Conservation (phyloP, 345 rosid species). For the Cardiospermum halicacabum region DNA sequence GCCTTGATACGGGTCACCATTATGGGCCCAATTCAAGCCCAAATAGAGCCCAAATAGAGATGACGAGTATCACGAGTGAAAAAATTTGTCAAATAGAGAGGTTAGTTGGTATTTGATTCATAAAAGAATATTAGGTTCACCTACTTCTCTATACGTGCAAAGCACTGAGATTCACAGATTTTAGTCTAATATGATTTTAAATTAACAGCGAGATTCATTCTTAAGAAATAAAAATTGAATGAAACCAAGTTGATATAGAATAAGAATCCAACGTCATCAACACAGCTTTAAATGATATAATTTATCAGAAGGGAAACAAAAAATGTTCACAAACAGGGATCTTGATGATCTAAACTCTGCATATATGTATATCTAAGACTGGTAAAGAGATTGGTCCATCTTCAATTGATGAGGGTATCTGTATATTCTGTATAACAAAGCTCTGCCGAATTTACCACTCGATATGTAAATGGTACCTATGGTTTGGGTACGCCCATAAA, state of each 20-base stretch:
- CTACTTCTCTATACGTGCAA: neutral
- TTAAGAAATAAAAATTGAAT: neutral
- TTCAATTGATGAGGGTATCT: neutral
- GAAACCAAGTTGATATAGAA: too few relatives aligned
- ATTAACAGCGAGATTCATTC: neutral
- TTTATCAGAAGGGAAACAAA: too few relatives aligned
- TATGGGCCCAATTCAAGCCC: too few relatives aligned
- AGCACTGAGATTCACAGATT: neutral
- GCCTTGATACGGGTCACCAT: too few relatives aligned
- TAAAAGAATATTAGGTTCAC: neutral
- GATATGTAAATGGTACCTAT: neutral
- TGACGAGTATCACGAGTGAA: too few relatives aligned
- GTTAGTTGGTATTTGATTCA: neutral
- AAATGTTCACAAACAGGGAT: neutral
- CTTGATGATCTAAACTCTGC: neutral
- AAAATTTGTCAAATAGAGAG: too few relatives aligned
- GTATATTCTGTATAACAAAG: neutral
- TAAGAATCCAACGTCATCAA: too few relatives aligned
- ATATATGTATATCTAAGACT: neutral
- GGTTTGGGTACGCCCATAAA: slow-evolving; percentile 49
- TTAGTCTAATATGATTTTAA: neutral
- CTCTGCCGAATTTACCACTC: neutral
- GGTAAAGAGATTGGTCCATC: neutral
- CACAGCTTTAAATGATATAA: too few relatives aligned
- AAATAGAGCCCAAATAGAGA: too few relatives aligned